Evolutionary conservation across 179 eudicot species (phyloP).

Genomic region (Nepenthes alata): DNA sequence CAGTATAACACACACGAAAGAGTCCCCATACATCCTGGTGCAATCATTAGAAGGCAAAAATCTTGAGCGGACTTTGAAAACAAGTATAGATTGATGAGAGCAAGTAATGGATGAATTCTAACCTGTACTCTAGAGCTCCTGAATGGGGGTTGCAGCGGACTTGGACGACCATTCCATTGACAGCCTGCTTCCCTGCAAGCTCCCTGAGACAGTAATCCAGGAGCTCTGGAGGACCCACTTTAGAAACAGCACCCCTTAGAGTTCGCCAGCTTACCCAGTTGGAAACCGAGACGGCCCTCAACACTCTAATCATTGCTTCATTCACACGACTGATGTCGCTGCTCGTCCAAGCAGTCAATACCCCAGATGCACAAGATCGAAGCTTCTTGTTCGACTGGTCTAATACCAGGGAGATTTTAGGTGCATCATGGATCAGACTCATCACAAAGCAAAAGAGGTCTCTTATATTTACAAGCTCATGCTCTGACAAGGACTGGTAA

Average conservation of each 20-base stretch:
- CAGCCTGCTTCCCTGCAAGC: slow-evolving; percentile 51
- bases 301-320: slow-evolving; percentile 68
- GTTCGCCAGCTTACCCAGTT: slow-evolving; percentile 89
- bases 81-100: neutral
- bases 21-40: too few species aligned
- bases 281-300: slow-evolving; percentile 59
- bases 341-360: slow-evolving; percentile 52
- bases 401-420: slow-evolving; percentile 15
- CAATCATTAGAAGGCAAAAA: too few species aligned
- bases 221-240: slow-evolving; percentile 63
- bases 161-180: slow-evolving; percentile 49
- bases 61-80: too few species aligned
- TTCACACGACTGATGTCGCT: slow-evolving; percentile 47
- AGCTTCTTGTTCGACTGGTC: slow-evolving; percentile 37
- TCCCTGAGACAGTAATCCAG: slow-evolving; percentile 82
- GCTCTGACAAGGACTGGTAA: slow-evolving; percentile 69
- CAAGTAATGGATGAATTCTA: neutral
- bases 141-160: slow-evolving; percentile 51
- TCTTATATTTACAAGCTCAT: slow-evolving; percentile 53
- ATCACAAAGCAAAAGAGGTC: slow-evolving; percentile 60
- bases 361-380: slow-evolving; percentile 23
- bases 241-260: slow-evolving; percentile 83
- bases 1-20: too few species aligned
- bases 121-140: slow-evolving; percentile 78
- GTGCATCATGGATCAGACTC: slow-evolving; percentile 44